phyloP scores from a whole-genome alignment of 2,329 filamentous ascomycete species.

The Huntiella abstrusa region DNA sequence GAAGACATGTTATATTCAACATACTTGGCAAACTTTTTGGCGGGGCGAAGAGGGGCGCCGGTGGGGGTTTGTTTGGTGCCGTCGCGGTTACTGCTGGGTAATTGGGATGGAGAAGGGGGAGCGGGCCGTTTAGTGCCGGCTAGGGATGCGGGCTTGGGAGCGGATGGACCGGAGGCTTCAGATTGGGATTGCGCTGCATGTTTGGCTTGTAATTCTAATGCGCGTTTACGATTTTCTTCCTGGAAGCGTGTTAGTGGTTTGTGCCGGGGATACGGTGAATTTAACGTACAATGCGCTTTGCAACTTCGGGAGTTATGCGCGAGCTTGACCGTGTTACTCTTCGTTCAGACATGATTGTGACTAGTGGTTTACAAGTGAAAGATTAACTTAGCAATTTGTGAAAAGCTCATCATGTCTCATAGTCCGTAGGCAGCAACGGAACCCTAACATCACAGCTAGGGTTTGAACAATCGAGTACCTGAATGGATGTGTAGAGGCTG shows the following conservation, averaged over 20 bases:
- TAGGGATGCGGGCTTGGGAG: conserved; percentile 31
- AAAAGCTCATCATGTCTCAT: too few relatives aligned
- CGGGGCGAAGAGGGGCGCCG: conserved; percentile 44
- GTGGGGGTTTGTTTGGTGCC: conserved; percentile 41
- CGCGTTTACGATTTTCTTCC: conserved; percentile 75
- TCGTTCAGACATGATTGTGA: conserved; percentile 1
- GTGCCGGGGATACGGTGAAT: neutral
- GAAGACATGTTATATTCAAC: conserved; percentile 96
- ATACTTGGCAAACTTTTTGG: conserved; percentile 77
- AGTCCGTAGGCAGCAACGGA: too few relatives aligned
- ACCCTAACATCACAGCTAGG: too few relatives aligned
- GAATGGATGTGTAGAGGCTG: too few relatives aligned
- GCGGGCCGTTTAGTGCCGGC: conserved; percentile 4
- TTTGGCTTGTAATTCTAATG: conserved; percentile 68
- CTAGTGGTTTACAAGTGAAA: neutral
- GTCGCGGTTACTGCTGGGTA: conserved; percentile 23
- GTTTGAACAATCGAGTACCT: too few relatives aligned
- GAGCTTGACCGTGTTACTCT: conserved; percentile 2
- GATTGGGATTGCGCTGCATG: conserved; percentile 31
- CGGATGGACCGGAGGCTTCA: conserved; percentile 31
- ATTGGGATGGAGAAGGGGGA: conserved; percentile 38
- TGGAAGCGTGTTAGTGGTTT: conserved; percentile 19
- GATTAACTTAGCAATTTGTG: neutral
- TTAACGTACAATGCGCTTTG: conserved; percentile 32
- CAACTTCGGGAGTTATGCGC: conserved; percentile 30